Evolutionary conservation across 2,329 filamentous ascomycete species (phyloP), one percentile per base, ranked within the genome.

Genomic region (Arthrinium puccinioides): DNA sequence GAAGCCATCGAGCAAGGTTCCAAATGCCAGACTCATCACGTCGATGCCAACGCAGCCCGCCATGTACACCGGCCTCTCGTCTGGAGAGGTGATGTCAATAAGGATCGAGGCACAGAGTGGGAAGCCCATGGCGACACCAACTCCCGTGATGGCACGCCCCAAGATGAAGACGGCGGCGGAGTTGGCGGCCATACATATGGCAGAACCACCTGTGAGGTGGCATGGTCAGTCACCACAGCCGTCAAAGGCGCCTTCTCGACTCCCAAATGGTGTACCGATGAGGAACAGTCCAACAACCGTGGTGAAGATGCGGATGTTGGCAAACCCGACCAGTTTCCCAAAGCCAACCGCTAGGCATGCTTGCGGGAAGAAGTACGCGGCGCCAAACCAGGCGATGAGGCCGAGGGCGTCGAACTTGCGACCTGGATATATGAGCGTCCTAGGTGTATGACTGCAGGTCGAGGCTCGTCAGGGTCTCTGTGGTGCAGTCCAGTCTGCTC

Each of bases 281-380:
- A 41, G 30, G 3, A 30, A 14, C 6, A 41, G 20, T 10, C 39
- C 30, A 19, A 37, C 39, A 4, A 38, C 24, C 4, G 37, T n/a
- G 16, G 36, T 30, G 15, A 41, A 32, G 24, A 36, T 33, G 4
- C 39, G 39, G 5, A 38, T 10, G 24, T 41, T 41, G 19, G 30
- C 32, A 5, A 41, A 28, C 18, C 27, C 29, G 7, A 35, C 39
- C 16, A 41, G 20, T 18, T 37, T 37, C 9, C 39, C 39, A 14
- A 41, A 41, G 9, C 35, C 39, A 18, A 41, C 37, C 13, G 36
- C 36, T n/a, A 41, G 14, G 14, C 39, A 41, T 25, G 39, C 39
- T 18, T 41, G 39, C 9, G 39, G 39, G n/a, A 41, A 34, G 25
- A 41, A 41, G 27, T 41, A 41, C 7, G 39, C 39, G 16, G 39